Base-by-base conservation (phyloP, 176 grass and related monocot genomes). In the Paspalum notatum region DNA sequence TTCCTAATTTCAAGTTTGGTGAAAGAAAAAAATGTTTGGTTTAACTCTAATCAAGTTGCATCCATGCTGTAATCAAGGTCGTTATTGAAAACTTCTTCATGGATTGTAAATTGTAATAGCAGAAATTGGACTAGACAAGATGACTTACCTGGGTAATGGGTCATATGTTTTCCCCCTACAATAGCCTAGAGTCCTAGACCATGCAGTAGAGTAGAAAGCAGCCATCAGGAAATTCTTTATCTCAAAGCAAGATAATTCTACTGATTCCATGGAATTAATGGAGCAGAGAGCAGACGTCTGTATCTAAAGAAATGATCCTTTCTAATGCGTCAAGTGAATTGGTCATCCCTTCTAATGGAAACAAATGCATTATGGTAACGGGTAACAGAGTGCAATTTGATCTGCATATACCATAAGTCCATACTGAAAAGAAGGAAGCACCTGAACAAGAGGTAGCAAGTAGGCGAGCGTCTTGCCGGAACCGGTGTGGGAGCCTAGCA, bases 381-480 rank as follows among this genome's bases (percentile, higher is more conserved):
- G 53, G 11, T 39, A 4, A 79, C 15, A 43, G 10, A 53, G 9
- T 14, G 13, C 2, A 63, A 24, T 21, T 65, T 39, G 5, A 45
- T 22, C 56, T 59, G 56, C 56, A 59, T 12, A 60, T 9, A 25
- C 55, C 56, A 25, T 32, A 32, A 1, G 32, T 32, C 58, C 45
- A 45, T 47, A 16, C 5, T 77, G 70, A 18, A 55, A 3, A 10
- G 7, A 44, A 25, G n/a, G 27, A 21, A 42, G 38, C 50, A 95
- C 95, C 95, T 98, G 95, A 50, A 98, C 92, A 64, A 98, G 77
- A 64, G 95, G 95, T 3, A 98, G 78, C 84, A 98, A 41, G 83
- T 98, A 98, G 5, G 95, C 95, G 11, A 98, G 85, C 78, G 95
- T 98, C 89, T 98, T 98, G 55, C 95, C 95, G 0, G 95, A 98